Base-by-base conservation (phyloP, 257 asterid species). In the Solanum medicagineum region DNA sequence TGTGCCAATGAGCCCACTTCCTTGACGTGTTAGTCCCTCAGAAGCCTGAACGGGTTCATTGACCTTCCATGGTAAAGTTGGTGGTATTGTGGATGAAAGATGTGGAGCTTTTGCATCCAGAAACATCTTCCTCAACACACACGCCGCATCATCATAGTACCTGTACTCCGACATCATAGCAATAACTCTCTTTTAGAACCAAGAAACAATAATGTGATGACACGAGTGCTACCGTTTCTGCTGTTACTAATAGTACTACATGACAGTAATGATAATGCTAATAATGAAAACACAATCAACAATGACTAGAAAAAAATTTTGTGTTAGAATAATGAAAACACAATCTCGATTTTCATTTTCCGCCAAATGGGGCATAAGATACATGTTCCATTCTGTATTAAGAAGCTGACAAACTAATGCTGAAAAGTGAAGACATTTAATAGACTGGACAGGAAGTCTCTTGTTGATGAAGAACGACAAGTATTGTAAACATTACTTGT, bases 101-200 rank as follows among this genome's bases (percentile, higher is more conserved):
- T 96, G 98, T 51, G 99, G 99, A 81, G 98, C 98, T 91, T 94
- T 96, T 81, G 98, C 98, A 88, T 96, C 99, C 80, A 96, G 93
- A 92, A 94, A 94, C 92, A 96, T 89, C 90, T 94, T 96, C 89
- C 99, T 93, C 92, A 96, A 88, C 77, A 96, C 94, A 88, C 99
- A 96, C 51, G 99, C 98, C 83, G 97, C 95, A 79, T 96, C 99
- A 87, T 96, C 98, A 73, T 95, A 94, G 86, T 96, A 96, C 90
- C 99, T 96, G 90, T 74, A 86, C 80, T 85, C 59, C 65, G 71
- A 75, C 86, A 80, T 80, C 60, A 81, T 59, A 77, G 14, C 59
- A 24, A 15, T 75, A 49, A 49, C 24, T 75, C 45, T 19, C 22
- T 49, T 24, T 75, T 22, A 75, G 62, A 75, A 75, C 60, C 44